These are phyloP conservation scores for Trametes cingulata DNA, from an alignment of 768 basidiomycete species.

Conservation along the genomic window DNA sequence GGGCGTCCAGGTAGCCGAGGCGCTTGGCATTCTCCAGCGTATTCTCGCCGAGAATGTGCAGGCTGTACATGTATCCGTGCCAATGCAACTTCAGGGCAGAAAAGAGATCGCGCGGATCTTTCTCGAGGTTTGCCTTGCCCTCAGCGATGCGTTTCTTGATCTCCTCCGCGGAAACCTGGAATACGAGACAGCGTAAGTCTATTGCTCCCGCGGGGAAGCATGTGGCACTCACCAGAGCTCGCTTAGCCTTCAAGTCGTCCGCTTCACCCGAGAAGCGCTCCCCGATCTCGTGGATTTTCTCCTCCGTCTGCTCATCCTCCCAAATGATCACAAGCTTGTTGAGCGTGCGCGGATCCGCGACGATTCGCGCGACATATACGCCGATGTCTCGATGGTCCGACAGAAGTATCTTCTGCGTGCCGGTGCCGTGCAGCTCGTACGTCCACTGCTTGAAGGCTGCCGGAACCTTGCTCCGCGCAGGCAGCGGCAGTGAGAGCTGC, in stretches of 20 bases:
- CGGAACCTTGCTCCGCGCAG: not conserved
- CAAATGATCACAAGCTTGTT: slow-evolving; percentile 34
- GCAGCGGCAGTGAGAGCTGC: slow-evolving; percentile 23
- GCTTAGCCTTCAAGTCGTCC: slow-evolving; percentile 10
- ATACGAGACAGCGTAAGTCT: not conserved
- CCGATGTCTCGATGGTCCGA: slow-evolving; percentile 31
- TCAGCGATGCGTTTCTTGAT: not conserved
- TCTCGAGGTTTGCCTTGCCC: not conserved
- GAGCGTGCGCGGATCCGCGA: slow-evolving; percentile 34
- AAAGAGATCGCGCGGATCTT: not conserved
- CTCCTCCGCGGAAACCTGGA: slow-evolving; percentile 11
- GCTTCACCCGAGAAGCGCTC: slow-evolving; percentile 29
- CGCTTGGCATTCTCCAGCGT: slow-evolving; percentile 29
- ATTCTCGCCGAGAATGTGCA: slow-evolving; percentile 34
- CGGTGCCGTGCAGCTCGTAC: slow-evolving; percentile 21
- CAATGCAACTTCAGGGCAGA: not conserved
- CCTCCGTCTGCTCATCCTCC: slow-evolving; percentile 30
- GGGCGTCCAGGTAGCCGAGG: slow-evolving; percentile 34
- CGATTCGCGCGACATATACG: slow-evolving; percentile 32
- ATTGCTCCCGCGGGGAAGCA: not conserved
- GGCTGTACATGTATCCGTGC: slow-evolving; percentile 3
- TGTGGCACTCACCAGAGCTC: slow-evolving; percentile 8
- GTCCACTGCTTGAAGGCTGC: not conserved
- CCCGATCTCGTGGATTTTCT: slow-evolving; percentile 26
- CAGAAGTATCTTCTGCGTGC: slow-evolving; percentile 24